Evolutionary conservation across 2,329 filamentous ascomycete species (phyloP), one percentile per base, ranked within the genome.

Genomic region (Penicillium sp.): DNA sequence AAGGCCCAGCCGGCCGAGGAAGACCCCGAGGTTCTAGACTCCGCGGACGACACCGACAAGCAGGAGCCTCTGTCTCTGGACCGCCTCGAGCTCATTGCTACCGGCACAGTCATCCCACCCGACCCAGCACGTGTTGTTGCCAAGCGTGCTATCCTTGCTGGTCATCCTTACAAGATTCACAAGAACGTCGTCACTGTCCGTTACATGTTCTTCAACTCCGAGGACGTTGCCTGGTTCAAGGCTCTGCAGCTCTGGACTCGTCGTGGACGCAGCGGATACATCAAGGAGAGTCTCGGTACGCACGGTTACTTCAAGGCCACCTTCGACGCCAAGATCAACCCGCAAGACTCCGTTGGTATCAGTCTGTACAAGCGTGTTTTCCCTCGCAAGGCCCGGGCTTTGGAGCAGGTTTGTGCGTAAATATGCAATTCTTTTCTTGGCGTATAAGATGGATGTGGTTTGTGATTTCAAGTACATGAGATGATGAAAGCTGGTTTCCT

Each of bases 291-390:
- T 56, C 79, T 99, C 49, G 95, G 95, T 67, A 99, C 95, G 35
- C 95, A 99, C 75, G 95, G 95, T n/a, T 99, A 99, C 80, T 98
- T 98, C 84, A 99, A 99, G 82, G 95, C 95, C 13, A 97, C 90
- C 2, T 99, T 99, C 78, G 96, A 99, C 73, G 91, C 88, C 13
- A 90, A 90, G 72, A 93, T 99, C 74, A 98, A 97, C 75, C 93
- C 95, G 1, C 90, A 97, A 77, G 95, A 99, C 77, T 88, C 92
- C 3, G 87, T 99, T 47, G 95, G 91, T 49, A 90, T 98, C 61
- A 96, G 91, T 77, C 72, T 95, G 69, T 95, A 93, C 72, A 95
- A 95, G 83, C 80, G 90, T 22, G 86, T 93, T 59, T 95, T 88
- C 83, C 95, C 95, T 8, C 82, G 93, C 57, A 82, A 81, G 61